Conservation (phyloP, 176 grass and related monocot species). For the Musa beccarii region DNA sequence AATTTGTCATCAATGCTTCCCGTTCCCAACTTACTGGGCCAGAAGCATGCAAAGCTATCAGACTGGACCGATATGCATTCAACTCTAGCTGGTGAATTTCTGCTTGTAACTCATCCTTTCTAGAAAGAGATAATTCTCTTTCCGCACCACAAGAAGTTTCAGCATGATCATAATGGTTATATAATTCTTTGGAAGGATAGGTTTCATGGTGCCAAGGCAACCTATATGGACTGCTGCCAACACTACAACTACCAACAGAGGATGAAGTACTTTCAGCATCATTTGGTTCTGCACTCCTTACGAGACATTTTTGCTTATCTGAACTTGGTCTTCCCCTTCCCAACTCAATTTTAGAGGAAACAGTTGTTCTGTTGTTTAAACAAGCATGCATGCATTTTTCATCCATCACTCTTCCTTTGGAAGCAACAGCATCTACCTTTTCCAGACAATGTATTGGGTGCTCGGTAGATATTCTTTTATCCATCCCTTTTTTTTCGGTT, state of each 20-base stretch:
- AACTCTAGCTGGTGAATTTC: constrained; percentile 70
- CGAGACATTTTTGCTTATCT: background rate
- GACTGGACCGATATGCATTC: constrained; percentile 71
- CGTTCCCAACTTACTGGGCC: constrained; percentile 91
- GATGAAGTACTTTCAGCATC: constrained; percentile 50
- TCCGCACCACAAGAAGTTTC: constrained; percentile 40
- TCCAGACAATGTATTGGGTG: constrained; percentile 31
- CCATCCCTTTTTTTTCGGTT: background rate
- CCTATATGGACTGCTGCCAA: constrained; percentile 30
- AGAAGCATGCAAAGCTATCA: constrained; percentile 67
- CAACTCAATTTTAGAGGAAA: constrained; percentile 19
- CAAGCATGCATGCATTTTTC: constrained; percentile 30
- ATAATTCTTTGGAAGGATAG: constrained; percentile 19
- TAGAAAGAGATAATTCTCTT: constrained; percentile 37
- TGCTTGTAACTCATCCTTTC: constrained; percentile 21
- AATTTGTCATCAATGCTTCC: constrained; percentile 80
- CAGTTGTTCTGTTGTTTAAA: constrained; percentile 34
- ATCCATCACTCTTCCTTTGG: constrained; percentile 38
- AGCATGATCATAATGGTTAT: constrained; percentile 35
- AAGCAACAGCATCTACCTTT: constrained; percentile 62
- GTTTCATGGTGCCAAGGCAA: background rate
- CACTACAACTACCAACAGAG: constrained; percentile 78
- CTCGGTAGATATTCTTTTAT: constrained; percentile 18
- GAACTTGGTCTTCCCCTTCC: background rate
- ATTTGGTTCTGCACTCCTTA: constrained; percentile 16